Evolutionary conservation across 768 basidiomycete genomes (phyloP).

Genomic region (Mycena chlorophos): DNA sequence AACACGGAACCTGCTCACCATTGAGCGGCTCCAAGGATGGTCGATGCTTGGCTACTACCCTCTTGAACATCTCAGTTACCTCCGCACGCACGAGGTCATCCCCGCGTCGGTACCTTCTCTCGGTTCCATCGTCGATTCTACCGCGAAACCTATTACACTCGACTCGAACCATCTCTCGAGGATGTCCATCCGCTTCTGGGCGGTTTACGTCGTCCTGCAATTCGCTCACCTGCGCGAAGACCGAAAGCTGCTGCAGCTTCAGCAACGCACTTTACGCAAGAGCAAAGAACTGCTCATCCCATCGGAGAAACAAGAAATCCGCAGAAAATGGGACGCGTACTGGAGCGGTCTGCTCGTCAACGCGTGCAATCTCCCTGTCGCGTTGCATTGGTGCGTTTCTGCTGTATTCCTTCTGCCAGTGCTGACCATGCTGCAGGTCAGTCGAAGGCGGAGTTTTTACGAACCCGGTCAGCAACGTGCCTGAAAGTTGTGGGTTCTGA

Average conservation of each 20-base stretch:
- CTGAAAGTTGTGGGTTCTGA: not conserved
- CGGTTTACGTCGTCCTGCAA: slow-evolving; percentile 73
- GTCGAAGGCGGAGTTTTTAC: slow-evolving; percentile 60
- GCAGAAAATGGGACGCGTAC: slow-evolving; percentile 62
- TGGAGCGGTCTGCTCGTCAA: slow-evolving; percentile 75
- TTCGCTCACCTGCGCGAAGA: slow-evolving; percentile 74
- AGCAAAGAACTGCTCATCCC: slow-evolving; percentile 51
- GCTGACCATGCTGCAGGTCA: slow-evolving; percentile 48
- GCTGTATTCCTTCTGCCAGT: not conserved
- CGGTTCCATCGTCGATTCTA: slow-evolving; percentile 40
- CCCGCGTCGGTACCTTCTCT: slow-evolving; percentile 54
- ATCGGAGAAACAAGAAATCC: slow-evolving; percentile 57
- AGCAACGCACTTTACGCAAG: slow-evolving; percentile 55
- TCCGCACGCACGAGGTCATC: slow-evolving; percentile 60
- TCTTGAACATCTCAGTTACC: slow-evolving; percentile 73
- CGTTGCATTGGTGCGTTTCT: slow-evolving; percentile 73
- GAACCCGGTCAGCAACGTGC: not conserved
- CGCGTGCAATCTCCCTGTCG: slow-evolving; percentile 75
- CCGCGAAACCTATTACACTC: slow-evolving; percentile 44
- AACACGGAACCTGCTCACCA: slow-evolving; percentile 67
- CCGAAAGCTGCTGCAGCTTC: slow-evolving; percentile 53
- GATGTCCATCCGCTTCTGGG: slow-evolving; percentile 85
- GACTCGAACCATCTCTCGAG: slow-evolving; percentile 50
- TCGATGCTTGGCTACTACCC: slow-evolving; percentile 81
- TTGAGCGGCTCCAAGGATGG: slow-evolving; percentile 80